Evolutionary conservation across 2,329 filamentous ascomycete genomes (phyloP).

Genomic region (Tolypocladium paradoxum): DNA sequence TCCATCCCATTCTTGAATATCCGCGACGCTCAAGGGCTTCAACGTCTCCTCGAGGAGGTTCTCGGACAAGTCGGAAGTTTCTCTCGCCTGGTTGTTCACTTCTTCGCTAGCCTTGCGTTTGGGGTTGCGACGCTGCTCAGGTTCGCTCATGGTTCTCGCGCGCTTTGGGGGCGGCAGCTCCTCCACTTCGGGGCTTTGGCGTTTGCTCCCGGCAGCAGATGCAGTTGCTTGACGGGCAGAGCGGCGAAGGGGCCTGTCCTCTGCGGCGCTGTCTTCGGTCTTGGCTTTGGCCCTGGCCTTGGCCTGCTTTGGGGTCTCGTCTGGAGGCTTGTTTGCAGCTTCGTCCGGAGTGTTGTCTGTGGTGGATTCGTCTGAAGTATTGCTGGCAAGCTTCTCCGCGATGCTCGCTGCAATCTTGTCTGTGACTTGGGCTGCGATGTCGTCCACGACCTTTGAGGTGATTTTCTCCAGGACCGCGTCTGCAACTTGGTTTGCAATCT

Average conservation of each 20-base stretch:
- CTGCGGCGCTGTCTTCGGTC: not conserved
- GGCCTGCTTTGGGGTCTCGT: not conserved
- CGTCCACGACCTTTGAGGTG: not conserved
- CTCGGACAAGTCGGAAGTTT: conserved; percentile 16
- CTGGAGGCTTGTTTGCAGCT: not conserved
- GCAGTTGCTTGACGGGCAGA: not conserved
- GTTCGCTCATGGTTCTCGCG: conserved; percentile 8
- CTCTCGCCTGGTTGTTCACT: conserved; percentile 12
- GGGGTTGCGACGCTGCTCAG: conserved; percentile 24
- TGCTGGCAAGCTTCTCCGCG: not conserved
- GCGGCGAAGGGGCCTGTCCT: not conserved
- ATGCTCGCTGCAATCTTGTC: not conserved
- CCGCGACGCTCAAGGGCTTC: conserved; percentile 35
- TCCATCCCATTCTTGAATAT: conserved; percentile 54
- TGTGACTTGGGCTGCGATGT: not conserved
- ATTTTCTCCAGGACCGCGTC: not conserved
- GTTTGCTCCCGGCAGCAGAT: not conserved
- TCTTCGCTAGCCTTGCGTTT: conserved; percentile 33
- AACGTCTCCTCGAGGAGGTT: conserved; percentile 36
- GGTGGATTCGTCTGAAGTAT: not conserved
- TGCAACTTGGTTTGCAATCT: not conserved
- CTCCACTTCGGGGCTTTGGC: not conserved
- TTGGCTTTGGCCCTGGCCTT: not conserved
- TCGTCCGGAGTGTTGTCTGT: not conserved
- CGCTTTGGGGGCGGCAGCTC: not conserved